A percentile compares a stretch with the other conserved stretches of the same genome.
Conservation (phyloP, 202 grass and related monocot species). For the Hordeum pubiflorum region DNA sequence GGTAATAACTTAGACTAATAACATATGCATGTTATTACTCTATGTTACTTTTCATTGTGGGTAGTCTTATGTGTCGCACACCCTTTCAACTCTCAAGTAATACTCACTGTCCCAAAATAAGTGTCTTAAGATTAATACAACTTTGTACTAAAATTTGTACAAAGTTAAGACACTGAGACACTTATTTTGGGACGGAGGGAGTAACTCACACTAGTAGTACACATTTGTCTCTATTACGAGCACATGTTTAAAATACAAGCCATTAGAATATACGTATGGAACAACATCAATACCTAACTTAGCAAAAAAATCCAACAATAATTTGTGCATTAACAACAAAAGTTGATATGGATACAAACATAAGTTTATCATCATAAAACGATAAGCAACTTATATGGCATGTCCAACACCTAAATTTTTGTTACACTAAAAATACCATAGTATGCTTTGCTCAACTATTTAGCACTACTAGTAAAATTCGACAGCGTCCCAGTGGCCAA, state of each 20-base stretch:
- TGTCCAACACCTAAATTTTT: slow-evolving; percentile 1
- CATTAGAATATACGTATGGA: neutral
- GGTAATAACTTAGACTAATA: no score
- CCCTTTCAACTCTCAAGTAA: no score
- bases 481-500: neutral
- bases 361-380: slow-evolving; percentile 10
- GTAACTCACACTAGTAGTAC: neutral
- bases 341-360: slow-evolving; percentile 26
- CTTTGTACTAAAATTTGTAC: no score
- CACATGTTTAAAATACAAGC: neutral
- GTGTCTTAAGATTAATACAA: no score
- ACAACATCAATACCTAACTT: neutral
- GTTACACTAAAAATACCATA: slow-evolving; percentile 7
- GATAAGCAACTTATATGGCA: neutral
- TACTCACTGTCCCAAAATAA: no score
- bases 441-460: slow-evolving; percentile 10
- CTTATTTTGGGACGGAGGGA: no score
- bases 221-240: neutral
- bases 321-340: slow-evolving; percentile 24
- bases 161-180: no score
- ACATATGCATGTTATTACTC: no score
- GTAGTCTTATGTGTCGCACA: no score
- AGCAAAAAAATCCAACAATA: neutral
- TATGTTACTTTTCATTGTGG: no score
- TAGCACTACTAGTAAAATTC: neutral